Evolutionary conservation across 352 stramenopile genomes (phyloP).

Genomic region (Peronospora destructor): DNA sequence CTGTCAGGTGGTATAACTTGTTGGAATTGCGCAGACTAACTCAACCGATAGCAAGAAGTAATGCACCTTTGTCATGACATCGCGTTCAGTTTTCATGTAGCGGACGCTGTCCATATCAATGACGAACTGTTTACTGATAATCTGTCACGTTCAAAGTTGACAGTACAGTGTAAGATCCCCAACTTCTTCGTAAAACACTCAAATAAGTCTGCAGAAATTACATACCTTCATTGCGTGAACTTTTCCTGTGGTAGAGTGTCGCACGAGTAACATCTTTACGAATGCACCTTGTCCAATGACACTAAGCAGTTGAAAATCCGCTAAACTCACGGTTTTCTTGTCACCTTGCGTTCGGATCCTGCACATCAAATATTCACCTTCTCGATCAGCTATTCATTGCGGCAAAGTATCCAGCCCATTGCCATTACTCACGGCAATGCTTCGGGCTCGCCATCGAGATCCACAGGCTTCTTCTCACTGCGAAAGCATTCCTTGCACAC

Average conservation of each 20-base stretch:
- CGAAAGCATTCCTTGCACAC: constrained; percentile 77
- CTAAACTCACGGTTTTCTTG: constrained; percentile 59
- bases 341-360: constrained; percentile 20
- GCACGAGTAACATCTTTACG: constrained; percentile 68
- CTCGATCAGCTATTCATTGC: not conserved
- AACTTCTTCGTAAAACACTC: not conserved
- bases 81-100: constrained; percentile 77
- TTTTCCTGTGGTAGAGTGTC: constrained; percentile 43
- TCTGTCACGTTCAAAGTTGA: constrained; percentile 30
- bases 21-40: not conserved
- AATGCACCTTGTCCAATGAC: constrained; percentile 91
- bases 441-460: constrained; percentile 29
- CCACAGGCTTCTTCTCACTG: constrained; percentile 30
- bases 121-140: constrained; percentile 81
- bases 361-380: not conserved
- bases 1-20: constrained; percentile 19
- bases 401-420: not conserved
- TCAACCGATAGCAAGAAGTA: not conserved
- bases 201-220: not conserved
- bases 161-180: not conserved
- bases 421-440: constrained; percentile 15
- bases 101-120: constrained; percentile 72
- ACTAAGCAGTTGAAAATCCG: constrained; percentile 95
- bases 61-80: constrained; percentile 77
- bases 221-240: constrained; percentile 80